Conservation (phyloP, 768 basidiomycete species). For the Russula olivacea region DNA sequence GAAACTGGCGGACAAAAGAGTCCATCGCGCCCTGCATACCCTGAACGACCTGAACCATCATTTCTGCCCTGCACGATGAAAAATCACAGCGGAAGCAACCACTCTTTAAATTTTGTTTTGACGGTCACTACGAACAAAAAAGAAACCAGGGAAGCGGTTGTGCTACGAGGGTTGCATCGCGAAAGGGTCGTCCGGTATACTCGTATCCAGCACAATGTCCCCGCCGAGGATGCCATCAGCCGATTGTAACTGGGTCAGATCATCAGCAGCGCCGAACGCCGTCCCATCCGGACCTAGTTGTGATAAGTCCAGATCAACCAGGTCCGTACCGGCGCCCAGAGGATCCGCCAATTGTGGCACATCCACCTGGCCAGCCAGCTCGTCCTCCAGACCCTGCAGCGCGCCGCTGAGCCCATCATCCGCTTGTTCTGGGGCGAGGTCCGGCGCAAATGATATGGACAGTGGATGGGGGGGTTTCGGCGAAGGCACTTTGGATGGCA, state of each 20-base stretch:
- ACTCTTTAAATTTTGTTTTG: not conserved
- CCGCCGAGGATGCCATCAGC: constrained; percentile 53
- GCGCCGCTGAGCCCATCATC: constrained; percentile 42
- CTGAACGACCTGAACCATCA: not conserved
- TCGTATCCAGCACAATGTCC: constrained; percentile 48
- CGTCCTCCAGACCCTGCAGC: constrained; percentile 48
- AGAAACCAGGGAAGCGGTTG: not conserved
- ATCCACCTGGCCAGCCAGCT: constrained; percentile 38
- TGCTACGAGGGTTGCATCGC: constrained; percentile 23
- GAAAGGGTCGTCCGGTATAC: constrained; percentile 51
- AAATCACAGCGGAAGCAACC: not conserved
- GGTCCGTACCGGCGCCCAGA: constrained; percentile 30
- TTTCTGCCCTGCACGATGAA: not conserved
- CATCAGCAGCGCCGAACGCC: constrained; percentile 46
- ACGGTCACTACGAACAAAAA: not conserved
- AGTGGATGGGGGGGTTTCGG: constrained; percentile 63
- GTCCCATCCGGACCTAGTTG: constrained; percentile 61
- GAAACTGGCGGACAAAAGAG: not conserved
- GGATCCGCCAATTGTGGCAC: constrained; percentile 16
- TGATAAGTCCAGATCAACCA: constrained; percentile 56
- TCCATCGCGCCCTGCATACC: not conserved
- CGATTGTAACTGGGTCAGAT: constrained; percentile 51
- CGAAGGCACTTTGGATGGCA: constrained; percentile 53
- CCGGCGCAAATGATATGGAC: constrained; percentile 48
- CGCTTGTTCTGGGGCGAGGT: constrained; percentile 32